A percentile compares a stretch with the other conserved stretches of the same genome.
These are phyloP conservation scores for Pseudogymnoascus sp. DNA, from an alignment of 2,329 filamentous ascomycete species.

Conservation along the genomic window DNA sequence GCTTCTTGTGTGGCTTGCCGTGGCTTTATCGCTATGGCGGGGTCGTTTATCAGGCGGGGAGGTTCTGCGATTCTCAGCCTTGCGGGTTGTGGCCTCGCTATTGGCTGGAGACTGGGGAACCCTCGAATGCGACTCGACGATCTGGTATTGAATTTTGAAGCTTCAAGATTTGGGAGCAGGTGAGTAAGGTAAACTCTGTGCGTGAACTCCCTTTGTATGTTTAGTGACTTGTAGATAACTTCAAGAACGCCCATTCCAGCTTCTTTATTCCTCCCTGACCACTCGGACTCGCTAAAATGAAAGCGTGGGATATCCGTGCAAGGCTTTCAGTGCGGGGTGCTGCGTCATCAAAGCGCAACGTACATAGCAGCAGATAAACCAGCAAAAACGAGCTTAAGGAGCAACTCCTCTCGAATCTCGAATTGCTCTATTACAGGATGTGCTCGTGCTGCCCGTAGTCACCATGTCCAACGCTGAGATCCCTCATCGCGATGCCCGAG, in stretches of 20 bases:
- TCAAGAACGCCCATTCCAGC: background rate
- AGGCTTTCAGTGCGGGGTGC: slow-evolving; percentile 3
- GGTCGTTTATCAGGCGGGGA: background rate
- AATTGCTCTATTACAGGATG: background rate
- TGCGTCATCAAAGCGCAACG: background rate
- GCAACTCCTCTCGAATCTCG: background rate
- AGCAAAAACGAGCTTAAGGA: background rate
- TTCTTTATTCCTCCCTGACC: background rate
- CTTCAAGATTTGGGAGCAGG: background rate
- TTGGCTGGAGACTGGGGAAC: background rate
- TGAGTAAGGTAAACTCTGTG: background rate
- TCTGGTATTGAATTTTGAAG: background rate
- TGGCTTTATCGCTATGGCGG: slow-evolving; percentile 3
- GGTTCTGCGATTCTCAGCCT: background rate
- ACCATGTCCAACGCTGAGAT: background rate
- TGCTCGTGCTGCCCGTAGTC: background rate
- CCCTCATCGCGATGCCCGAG: slow-evolving; percentile 1
- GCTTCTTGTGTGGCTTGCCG: background rate
- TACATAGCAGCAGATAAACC: background rate
- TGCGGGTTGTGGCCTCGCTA: background rate
- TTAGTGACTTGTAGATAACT: background rate
- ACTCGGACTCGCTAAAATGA: background rate
- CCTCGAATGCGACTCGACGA: background rate
- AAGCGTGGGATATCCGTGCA: background rate
- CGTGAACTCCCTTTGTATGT: background rate